Evolutionary conservation across 768 basidiomycete genomes (phyloP), one percentile per base, ranked within the genome.

Genomic region (Tremella mesenterica): DNA sequence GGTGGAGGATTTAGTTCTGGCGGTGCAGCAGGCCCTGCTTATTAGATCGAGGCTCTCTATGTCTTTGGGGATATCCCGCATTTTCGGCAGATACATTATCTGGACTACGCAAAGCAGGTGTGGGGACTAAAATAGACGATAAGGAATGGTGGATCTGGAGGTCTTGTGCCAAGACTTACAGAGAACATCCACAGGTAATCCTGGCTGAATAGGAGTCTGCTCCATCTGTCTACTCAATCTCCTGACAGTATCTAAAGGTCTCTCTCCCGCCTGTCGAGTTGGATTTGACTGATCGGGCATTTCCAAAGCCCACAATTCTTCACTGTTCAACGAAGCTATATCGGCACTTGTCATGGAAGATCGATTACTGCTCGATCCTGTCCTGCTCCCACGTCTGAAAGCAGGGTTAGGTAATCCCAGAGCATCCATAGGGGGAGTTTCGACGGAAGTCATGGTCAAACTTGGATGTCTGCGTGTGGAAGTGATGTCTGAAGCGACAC

Each of bases 221-320:
- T 58, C 57, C 26, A 59, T 31, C 21, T 55, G 28, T 45, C 56
- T 68, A 39, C 65, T 67, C 53, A 68, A 51, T 23, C 68, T 41
- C 41, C 64, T 48, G 4, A 69, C 54, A 9, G 72, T 73, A 48
- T 71, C 67, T 25, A 73, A 41, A 8, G 72, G 72, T 48, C 66
- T 51, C 54, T 73, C 71, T 25, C 51, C 54, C n/a, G 63, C 60
- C 41, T 57, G 54, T 12, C 64, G 50, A 31, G 50, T 53, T 1
- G 72, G 72, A 56, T 73, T 73, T 41, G 62, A 65, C 59, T 65
- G 39, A 59, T 73, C 71, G 18, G 67, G 64, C 10, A 53, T 38
- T 14, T 50, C 34, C 38, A 69, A 25, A 4, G 44, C 44, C 67
- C 67, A 69, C 26, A 69, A 39, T 28, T 68, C 63, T 28, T 68